A percentile compares a stretch with the other conserved stretches of the same genome.
Evolutionary conservation across 768 basidiomycete species (phyloP).

Genomic region (Postia placenta): DNA sequence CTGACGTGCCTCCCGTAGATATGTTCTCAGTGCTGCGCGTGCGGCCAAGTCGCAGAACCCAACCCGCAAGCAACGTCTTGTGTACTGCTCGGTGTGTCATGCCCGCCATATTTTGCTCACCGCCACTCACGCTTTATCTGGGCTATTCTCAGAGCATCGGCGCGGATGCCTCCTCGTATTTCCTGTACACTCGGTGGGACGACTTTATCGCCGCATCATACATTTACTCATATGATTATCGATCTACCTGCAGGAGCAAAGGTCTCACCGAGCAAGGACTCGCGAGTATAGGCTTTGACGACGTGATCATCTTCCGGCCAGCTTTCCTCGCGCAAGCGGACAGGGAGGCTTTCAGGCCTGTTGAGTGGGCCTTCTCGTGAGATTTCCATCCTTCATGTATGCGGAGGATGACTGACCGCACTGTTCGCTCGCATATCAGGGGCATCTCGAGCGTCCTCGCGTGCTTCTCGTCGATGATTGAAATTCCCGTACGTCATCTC

Average conservation of each 20-base stretch:
- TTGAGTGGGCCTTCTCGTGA: too few species aligned
- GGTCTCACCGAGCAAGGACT: conserved; percentile 68
- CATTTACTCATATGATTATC: not conserved
- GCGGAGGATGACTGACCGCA: too few species aligned
- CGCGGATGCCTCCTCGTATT: conserved; percentile 41
- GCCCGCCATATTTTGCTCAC: not conserved
- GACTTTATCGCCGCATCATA: conserved; percentile 2
- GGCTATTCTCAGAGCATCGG: conserved; percentile 45
- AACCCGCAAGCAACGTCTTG: conserved; percentile 46
- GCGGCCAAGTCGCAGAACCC: conserved; percentile 50
- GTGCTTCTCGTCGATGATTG: too few species aligned
- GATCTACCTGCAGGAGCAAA: conserved; percentile 46
- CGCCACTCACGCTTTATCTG: not conserved
- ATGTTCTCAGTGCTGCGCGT: conserved; percentile 65
- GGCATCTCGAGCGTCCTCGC: too few species aligned
- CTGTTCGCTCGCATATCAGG: too few species aligned
- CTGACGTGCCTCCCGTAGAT: conserved; percentile 32
- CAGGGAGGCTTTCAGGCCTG: too few species aligned
- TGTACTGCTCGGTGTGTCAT: conserved; percentile 63
- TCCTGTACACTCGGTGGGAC: conserved; percentile 46
- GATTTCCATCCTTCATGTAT: too few species aligned
- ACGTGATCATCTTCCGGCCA: conserved; percentile 69
- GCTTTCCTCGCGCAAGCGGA: too few species aligned
- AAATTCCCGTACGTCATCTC: too few species aligned
- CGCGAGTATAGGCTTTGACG: conserved; percentile 60